Evolutionary conservation across 2,329 filamentous ascomycete species (phyloP).

Genomic region (Aplosporella prunicola): DNA sequence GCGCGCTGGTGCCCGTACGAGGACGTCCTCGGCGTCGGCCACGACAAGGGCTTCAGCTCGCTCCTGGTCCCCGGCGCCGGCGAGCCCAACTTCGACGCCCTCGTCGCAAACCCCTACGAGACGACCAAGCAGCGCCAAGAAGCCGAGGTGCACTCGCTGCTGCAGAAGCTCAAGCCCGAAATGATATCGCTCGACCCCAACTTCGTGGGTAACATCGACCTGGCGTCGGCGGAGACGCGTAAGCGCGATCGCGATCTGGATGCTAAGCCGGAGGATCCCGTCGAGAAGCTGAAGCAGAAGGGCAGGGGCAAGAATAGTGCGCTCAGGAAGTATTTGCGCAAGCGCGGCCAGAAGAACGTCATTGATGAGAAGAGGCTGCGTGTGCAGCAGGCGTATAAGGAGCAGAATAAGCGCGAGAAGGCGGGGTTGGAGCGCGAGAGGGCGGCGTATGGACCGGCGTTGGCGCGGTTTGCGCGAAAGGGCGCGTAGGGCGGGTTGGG

Average conservation of each 20-base stretch:
- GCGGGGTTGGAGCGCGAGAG: conserved; percentile 58
- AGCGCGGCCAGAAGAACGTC: conserved; percentile 86
- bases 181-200: conserved; percentile 95
- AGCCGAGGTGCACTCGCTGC: conserved; percentile 74
- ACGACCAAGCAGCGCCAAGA: conserved; percentile 88
- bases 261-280: conserved; percentile 50
- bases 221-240: conserved; percentile 67
- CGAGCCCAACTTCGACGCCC: conserved; percentile 89
- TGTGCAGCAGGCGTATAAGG: conserved; percentile 70
- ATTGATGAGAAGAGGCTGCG: conserved; percentile 90
- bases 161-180: conserved; percentile 91
- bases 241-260: conserved; percentile 74
- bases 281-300: conserved; percentile 59
- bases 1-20: conserved; percentile 92
- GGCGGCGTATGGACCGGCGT: conserved; percentile 70
- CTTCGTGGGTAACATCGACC: conserved; percentile 80
- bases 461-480: conserved; percentile 76
- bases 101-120: conserved; percentile 90
- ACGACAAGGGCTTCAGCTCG: conserved; percentile 78
- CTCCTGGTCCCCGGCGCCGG: conserved; percentile 90
- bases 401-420: conserved; percentile 57
- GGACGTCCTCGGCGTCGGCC: conserved; percentile 78
- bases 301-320: conserved; percentile 85
- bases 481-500: too few relatives aligned
- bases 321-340: conserved; percentile 77